Evolutionary conservation across 139 green algal genomes (phyloP), one percentile per base, ranked within the genome.

Genomic region (Chlorella sorokiniana): DNA sequence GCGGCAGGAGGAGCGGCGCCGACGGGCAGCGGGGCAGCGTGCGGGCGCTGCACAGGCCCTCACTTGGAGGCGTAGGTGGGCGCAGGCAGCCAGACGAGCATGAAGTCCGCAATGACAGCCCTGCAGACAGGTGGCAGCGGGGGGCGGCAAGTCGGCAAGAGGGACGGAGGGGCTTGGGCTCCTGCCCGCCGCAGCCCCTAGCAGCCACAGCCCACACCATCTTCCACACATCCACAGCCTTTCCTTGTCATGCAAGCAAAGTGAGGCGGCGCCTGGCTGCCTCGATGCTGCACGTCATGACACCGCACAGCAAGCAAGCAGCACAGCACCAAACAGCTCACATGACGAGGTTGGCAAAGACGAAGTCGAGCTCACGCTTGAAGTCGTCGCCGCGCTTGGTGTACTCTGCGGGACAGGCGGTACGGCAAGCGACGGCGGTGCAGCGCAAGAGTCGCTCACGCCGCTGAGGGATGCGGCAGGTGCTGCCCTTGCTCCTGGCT

Each of bases 41-140:
- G 48, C 48, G 48, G n/a, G n/a, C n/a, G n/a, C n/a, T n/a, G n/a
- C n/a, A n/a, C n/a, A n/a, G n/a, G n/a, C n/a, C n/a, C 81, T 54
- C 37, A 84, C 89, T 42, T 84, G 83, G 89, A 91, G 1, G 87
- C 85, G 65, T 97, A 87, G 5, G 95, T 96, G 33, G 96, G 96
- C 29, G 97, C 97, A 0, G 96, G 96, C 79, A 99, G 91, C 96
- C 96, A 99, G 3, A 98, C 96, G 20, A 99, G 92, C 96, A 99
- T 98, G 92, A 98, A 99, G 87, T 99, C 96, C 0, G 96, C 96
- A 31, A 99, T 92, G 73, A 99, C 87, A 2, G 96, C 96, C 71
- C 71, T 78, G 71, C 71, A 40, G 41, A 8, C 68, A 27, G 62
- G 31, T 20, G 33, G 62, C n/a, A 42, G 27, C 4, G 31, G 62